Evolutionary conservation across 2,329 filamentous ascomycete species (phyloP).

Genomic region (Diaporthe ampelina): DNA sequence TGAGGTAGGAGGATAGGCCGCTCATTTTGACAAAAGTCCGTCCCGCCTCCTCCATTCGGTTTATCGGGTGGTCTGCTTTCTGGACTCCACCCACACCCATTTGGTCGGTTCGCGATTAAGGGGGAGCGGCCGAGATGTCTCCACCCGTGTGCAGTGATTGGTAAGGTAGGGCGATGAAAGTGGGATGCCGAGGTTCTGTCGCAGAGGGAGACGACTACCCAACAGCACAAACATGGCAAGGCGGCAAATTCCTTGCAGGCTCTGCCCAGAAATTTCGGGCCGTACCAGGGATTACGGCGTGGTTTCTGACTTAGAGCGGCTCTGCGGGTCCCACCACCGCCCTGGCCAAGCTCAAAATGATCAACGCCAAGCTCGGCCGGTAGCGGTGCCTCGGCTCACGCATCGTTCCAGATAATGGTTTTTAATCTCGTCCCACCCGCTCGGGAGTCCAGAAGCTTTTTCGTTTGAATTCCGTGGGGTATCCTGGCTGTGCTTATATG

Average conservation of each 20-base stretch:
- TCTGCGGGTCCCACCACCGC: slow-evolving; percentile 36
- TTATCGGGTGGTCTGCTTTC: slow-evolving; percentile 23
- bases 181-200: slow-evolving; percentile 37
- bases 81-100: slow-evolving; percentile 24
- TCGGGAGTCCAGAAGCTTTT: slow-evolving; percentile 2
- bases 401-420: slow-evolving; percentile 7
- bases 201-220: neutral
- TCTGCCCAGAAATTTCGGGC: slow-evolving; percentile 24
- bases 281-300: slow-evolving; percentile 21
- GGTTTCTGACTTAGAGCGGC: slow-evolving; percentile 29
- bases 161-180: slow-evolving; percentile 12
- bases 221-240: slow-evolving; percentile 23
- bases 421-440: slow-evolving; percentile 11
- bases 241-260: slow-evolving; percentile 28
- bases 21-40: slow-evolving; percentile 14
- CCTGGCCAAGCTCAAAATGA: slow-evolving; percentile 13
- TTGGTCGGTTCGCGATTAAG: slow-evolving; percentile 26
- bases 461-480: neutral
- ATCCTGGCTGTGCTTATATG: neutral
- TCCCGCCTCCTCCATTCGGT: slow-evolving; percentile 18
- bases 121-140: slow-evolving; percentile 6
- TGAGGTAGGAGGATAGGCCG: neutral
- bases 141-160: slow-evolving; percentile 31
- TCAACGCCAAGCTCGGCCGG: slow-evolving; percentile 20
- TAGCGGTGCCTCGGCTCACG: slow-evolving; percentile 22